A percentile compares a stretch with the other conserved stretches of the same genome.
Evolutionary conservation across 495 filamentous ascomycete species (phyloP).

Genomic region (Neurospora sp.): DNA sequence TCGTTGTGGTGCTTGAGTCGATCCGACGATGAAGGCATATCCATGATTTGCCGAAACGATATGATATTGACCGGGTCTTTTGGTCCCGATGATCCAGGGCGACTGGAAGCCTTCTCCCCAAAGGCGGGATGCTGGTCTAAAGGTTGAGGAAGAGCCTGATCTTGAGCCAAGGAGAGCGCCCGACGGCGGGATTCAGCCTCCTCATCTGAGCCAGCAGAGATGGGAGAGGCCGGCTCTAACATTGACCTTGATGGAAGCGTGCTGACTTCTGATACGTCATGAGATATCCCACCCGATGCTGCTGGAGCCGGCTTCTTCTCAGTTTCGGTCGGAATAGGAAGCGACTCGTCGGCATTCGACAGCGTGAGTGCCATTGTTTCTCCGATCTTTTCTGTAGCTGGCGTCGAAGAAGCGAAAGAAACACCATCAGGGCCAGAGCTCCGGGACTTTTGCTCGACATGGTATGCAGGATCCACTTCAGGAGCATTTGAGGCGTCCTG

Average conservation of each 20-base stretch:
- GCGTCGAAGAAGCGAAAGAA: background rate
- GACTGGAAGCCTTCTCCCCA: background rate
- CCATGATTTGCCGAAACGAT: conserved; percentile 64
- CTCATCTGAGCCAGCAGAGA: conserved; percentile 18
- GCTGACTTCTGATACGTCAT: conserved; percentile 28
- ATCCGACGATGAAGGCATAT: conserved; percentile 47
- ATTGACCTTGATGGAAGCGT: conserved; percentile 18
- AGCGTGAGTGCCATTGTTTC: background rate
- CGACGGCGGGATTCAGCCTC: conserved; percentile 3
- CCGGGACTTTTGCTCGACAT: conserved; percentile 6
- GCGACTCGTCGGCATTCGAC: background rate
- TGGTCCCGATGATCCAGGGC: background rate
- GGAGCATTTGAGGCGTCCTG: background rate
- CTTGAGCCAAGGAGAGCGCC: conserved; percentile 30
- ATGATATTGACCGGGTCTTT: conserved; percentile 31
- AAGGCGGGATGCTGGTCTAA: conserved; percentile 33
- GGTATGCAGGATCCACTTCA: background rate
- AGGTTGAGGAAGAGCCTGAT: conserved; percentile 27
- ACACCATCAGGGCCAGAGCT: conserved; percentile 1
- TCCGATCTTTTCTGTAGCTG: background rate
- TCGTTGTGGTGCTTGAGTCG: conserved; percentile 61
- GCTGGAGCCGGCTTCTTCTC: background rate
- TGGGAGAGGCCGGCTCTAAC: conserved; percentile 27
- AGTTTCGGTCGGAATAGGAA: background rate
- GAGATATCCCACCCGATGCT: conserved; percentile 12